A percentile compares a stretch with the other conserved stretches of the same genome.
These are phyloP conservation scores for Penicillium paradoxum DNA, from an alignment of 495 filamentous ascomycete genomes.

Conservation along the genomic window DNA sequence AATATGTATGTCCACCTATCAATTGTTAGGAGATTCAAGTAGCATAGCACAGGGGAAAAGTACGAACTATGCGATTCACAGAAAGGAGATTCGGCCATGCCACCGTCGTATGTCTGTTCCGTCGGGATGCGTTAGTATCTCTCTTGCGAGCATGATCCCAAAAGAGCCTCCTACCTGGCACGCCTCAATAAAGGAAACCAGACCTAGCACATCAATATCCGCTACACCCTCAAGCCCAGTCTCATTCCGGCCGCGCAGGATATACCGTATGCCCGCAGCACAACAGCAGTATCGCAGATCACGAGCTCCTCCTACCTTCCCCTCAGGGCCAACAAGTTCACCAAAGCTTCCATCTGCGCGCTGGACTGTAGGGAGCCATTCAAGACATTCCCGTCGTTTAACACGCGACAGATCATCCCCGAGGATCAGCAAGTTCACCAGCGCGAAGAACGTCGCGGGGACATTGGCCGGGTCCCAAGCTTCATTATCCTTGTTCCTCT, in stretches of 20 bases:
- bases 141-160: constrained; percentile 1
- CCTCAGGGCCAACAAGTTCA: constrained; percentile 60
- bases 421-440: constrained; percentile 67
- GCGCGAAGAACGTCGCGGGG: constrained; percentile 81
- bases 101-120: constrained; percentile 79
- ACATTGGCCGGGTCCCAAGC: constrained; percentile 77
- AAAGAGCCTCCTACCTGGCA: constrained; percentile 52
- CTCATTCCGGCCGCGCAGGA: constrained; percentile 58
- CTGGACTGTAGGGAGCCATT: constrained; percentile 74
- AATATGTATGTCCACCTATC: constrained; percentile 82
- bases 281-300: constrained; percentile 87
- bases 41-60: constrained; percentile 4
- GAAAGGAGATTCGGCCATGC: constrained; percentile 72
- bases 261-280: constrained; percentile 75
- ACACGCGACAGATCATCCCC: constrained; percentile 68
- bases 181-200: constrained; percentile 65
- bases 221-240: constrained; percentile 50
- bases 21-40: constrained; percentile 15
- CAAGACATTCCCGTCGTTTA: constrained; percentile 59
- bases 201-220: constrained; percentile 69
- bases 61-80: constrained; percentile 83
- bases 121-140: constrained; percentile 17
- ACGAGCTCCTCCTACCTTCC: constrained; percentile 64
- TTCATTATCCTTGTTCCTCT: constrained; percentile 43
- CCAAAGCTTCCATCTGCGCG: constrained; percentile 86